Evolutionary conservation across 306 rosid genomes (phyloP).

Genomic region (Gillenia trifoliata): DNA sequence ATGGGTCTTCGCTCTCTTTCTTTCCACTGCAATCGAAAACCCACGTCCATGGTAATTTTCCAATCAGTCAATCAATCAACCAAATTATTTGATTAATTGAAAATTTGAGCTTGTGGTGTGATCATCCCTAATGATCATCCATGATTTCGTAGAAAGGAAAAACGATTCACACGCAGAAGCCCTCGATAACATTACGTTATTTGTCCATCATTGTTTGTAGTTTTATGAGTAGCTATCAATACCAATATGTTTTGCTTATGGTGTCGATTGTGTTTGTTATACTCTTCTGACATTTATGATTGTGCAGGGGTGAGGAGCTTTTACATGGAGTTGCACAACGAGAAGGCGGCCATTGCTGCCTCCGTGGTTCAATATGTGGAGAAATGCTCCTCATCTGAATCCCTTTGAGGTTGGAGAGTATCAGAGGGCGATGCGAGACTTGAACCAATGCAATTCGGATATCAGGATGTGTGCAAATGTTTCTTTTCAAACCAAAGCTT

Average conservation of each 20-base stretch:
- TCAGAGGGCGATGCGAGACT: slow-evolving; percentile 43
- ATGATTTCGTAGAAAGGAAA: not conserved
- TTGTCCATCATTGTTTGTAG: too few relatives aligned
- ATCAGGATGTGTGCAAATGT: slow-evolving; percentile 57
- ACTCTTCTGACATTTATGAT: not conserved
- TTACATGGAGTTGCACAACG: slow-evolving; percentile 59
- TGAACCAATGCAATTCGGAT: slow-evolving; percentile 51
- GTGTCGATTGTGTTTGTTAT: too few relatives aligned
- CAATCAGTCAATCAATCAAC: not conserved
- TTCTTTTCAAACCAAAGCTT: slow-evolving; percentile 51
- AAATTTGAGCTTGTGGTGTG: not conserved
- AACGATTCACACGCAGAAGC: too few relatives aligned
- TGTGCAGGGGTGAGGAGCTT: slow-evolving; percentile 58
- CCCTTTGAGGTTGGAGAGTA: slow-evolving; percentile 68
- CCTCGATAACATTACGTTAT: too few relatives aligned
- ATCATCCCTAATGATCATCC: not conserved
- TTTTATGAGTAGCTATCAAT: too few relatives aligned
- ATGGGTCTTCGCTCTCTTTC: slow-evolving; percentile 34
- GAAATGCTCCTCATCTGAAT: slow-evolving; percentile 29
- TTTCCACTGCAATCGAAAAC: slow-evolving; percentile 12
- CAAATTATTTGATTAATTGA: not conserved
- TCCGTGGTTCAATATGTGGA: slow-evolving; percentile 46
- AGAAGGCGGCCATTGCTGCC: slow-evolving; percentile 41
- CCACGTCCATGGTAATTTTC: slow-evolving; percentile 34
- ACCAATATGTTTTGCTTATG: too few relatives aligned